phyloP scores from a whole-genome alignment of 1,284 basidiomycete species.

The Agaricales sp. region DNA sequence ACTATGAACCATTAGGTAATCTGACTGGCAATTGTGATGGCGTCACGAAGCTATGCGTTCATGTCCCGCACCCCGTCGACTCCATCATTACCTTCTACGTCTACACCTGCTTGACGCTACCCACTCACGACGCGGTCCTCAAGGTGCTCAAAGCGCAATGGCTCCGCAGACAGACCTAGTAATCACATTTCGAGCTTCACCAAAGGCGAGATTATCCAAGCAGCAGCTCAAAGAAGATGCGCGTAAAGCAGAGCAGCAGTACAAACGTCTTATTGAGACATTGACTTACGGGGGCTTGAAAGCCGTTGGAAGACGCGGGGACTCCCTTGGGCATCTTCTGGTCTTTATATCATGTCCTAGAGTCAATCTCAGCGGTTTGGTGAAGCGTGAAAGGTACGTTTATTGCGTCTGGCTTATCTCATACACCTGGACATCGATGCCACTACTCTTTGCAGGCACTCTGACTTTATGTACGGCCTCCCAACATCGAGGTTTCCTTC shows the following conservation, averaged over 20 bases:
- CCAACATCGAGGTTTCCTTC: conserved; percentile 37
- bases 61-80: too few species aligned
- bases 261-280: conserved; percentile 49
- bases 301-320: conserved; percentile 65
- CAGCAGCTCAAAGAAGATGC: conserved; percentile 51
- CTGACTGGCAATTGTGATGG: too few species aligned
- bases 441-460: conserved; percentile 28
- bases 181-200: conserved; percentile 52
- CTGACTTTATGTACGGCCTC: conserved; percentile 54
- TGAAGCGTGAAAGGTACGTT: conserved; percentile 67
- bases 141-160: conserved; percentile 16
- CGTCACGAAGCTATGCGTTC: too few species aligned
- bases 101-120: neutral
- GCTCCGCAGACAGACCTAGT: conserved; percentile 59
- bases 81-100: too few species aligned
- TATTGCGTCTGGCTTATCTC: neutral
- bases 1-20: too few species aligned
- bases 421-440: neutral
- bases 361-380: conserved; percentile 51
- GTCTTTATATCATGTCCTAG: conserved; percentile 72
- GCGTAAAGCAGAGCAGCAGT: conserved; percentile 56
- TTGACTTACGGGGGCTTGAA: conserved; percentile 53
- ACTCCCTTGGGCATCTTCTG: conserved; percentile 67
- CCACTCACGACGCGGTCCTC: too few species aligned
- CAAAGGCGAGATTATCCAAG: conserved; percentile 40